Base-by-base conservation (phyloP, 768 basidiomycete species). In the Epithele typhae region DNA sequence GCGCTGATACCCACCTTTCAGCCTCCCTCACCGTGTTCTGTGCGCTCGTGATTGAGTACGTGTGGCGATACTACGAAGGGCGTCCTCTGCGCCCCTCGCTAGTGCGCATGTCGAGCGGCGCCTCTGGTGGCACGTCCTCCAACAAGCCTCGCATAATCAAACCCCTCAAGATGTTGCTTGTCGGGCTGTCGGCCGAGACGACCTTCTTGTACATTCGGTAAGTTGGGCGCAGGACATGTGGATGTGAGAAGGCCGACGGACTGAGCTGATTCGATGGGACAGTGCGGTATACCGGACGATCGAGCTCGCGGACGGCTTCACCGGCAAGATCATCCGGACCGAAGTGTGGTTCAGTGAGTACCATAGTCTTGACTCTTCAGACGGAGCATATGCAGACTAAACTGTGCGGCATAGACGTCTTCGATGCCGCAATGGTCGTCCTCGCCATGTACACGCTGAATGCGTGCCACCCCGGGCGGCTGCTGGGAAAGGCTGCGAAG, bases 271-370 rank as follows among this genome's bases (percentile, higher is more conserved):
- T 5, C 2, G 3, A 9, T 18, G 15, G 12, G n/a, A 4, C 54
- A 73, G 73, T 40, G 64, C 70, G 19, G 54, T 79, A 6, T 81
- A 77, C 56, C 72, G 79, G 36, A 74, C 72, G 1, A 61, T 73
- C 6, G 77, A 78, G 56, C 59, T 75, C 6, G 53, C 65, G 1
- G 69, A 73, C 37, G 78, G 78, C 0, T 82, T 76, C 73, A 47
- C 53, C 23, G 78, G 79, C 7, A 49, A 55, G 4, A 71, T 81
- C 48, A 76, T 78, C 36, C 55, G 61, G 9, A 76, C 73, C 3
- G 62, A 82, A 51, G 49, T 67, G 3, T 73, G 68, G 44, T 77
- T 78, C 63, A 70, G 74, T 76, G 39, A 30, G 72, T 66, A 23
- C 17, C 17, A 32, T 32, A 15, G n/a, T n/a, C n/a, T n/a, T n/a